phyloP scores from a whole-genome alignment of 2,329 filamentous ascomycete genomes.

The Orbilia javanica region DNA sequence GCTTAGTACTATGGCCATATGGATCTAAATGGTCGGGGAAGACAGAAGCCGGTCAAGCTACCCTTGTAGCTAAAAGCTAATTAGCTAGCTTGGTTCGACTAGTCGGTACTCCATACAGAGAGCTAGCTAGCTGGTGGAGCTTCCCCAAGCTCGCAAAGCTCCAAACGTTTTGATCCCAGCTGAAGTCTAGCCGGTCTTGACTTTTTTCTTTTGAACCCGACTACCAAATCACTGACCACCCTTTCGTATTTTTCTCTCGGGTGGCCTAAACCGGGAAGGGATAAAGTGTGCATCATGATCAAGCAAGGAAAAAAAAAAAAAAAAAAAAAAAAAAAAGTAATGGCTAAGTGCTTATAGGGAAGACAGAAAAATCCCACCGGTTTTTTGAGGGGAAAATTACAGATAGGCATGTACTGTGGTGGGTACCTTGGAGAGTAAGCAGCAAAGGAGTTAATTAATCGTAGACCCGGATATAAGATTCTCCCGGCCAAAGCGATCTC shows the following conservation, averaged over 20 bases:
- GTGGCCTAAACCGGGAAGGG: background rate
- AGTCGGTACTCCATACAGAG: too few relatives aligned
- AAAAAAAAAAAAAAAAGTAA: background rate
- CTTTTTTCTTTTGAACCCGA: background rate
- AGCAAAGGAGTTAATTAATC: too few relatives aligned
- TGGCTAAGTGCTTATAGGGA: too few relatives aligned
- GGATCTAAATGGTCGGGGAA: too few relatives aligned
- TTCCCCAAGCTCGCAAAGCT: background rate
- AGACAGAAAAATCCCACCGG: background rate
- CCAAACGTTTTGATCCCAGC: background rate
- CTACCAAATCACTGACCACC: constrained; percentile 18
- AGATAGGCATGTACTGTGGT: too few relatives aligned
- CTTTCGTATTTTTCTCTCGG: background rate
- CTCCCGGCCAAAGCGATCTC: background rate
- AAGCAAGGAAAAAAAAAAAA: background rate
- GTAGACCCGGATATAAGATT: too few relatives aligned
- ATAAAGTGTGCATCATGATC: background rate
- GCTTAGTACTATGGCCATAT: too few relatives aligned
- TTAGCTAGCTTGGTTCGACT: too few relatives aligned
- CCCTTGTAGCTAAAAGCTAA: background rate
- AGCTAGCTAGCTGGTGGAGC: background rate
- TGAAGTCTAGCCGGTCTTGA: background rate
- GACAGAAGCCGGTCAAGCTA: constrained; percentile 2
- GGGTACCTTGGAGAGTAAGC: too few relatives aligned
- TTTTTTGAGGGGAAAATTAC: too few relatives aligned